Conservation (phyloP, 768 basidiomycete genomes). For the Leucogyrophana mollusca region DNA sequence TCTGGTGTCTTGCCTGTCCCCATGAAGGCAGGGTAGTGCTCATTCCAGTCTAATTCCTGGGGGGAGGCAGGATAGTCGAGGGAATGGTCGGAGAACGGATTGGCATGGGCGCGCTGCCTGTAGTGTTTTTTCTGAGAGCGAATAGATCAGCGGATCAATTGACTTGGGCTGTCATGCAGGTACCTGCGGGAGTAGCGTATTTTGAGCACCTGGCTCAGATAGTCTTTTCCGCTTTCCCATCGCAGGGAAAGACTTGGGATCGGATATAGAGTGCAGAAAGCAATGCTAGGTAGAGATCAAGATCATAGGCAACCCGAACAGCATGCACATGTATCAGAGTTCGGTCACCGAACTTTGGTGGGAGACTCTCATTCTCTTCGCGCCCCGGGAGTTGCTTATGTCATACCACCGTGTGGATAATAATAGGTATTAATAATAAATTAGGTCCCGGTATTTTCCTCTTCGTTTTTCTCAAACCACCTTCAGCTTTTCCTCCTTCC, state of each 20-base stretch:
- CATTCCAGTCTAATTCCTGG: slow-evolving; percentile 72
- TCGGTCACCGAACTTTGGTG: no score
- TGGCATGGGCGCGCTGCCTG: slow-evolving; percentile 80
- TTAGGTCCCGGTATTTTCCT: slow-evolving; percentile 26
- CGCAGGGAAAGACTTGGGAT: neutral
- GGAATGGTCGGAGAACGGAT: slow-evolving; percentile 85
- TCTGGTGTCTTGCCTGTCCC: slow-evolving; percentile 68
- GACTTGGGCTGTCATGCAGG: neutral
- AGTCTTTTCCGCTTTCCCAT: slow-evolving; percentile 29
- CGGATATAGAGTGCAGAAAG: neutral
- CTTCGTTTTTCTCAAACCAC: slow-evolving; percentile 8
- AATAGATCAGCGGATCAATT: neutral
- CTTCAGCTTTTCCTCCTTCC: neutral
- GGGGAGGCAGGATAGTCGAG: slow-evolving; percentile 86
- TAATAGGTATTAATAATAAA: neutral
- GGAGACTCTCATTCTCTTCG: no score
- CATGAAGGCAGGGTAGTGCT: slow-evolving; percentile 76
- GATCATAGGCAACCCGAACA: no score
- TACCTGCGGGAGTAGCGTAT: slow-evolving; percentile 51
- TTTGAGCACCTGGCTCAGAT: slow-evolving; percentile 2
- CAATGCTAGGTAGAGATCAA: no score
- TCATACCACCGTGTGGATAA: neutral
- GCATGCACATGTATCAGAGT: no score
- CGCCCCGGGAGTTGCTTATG: neutral
- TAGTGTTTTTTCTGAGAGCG: slow-evolving; percentile 73